These are phyloP conservation scores for Syzygium jambos DNA, from an alignment of 345 rosid species.

Conservation along the genomic window DNA sequence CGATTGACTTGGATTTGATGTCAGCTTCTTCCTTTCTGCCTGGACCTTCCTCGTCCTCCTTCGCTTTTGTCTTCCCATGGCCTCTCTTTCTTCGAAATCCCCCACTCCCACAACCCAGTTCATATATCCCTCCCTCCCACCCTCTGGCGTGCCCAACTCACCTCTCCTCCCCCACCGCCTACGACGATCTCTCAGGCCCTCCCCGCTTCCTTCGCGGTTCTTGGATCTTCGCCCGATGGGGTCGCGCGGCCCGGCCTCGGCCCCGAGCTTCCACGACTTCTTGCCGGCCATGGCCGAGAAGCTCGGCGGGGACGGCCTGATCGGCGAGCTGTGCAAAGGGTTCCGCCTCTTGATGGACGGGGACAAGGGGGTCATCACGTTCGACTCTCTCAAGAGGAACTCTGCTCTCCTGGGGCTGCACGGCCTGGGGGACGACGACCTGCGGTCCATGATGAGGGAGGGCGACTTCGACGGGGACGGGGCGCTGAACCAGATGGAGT, in stretches of 20 bases:
- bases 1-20: background rate
- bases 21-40: background rate
- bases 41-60: background rate
- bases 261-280: slow-evolving; percentile 19
- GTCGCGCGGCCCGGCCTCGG: background rate
- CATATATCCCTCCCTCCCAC: background rate
- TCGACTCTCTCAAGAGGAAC: slow-evolving; percentile 39
- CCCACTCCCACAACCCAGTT: background rate
- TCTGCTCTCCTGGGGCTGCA: slow-evolving; percentile 26
- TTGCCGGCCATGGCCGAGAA: slow-evolving; percentile 38
- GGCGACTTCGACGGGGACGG: slow-evolving; percentile 48
- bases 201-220: background rate
- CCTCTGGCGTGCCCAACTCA: background rate
- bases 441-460: slow-evolving; percentile 32
- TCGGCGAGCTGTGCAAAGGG: slow-evolving; percentile 41
- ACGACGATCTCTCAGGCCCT: background rate
- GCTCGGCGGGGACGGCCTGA: slow-evolving; percentile 35
- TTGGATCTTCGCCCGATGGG: background rate
- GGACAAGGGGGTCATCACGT: slow-evolving; percentile 33
- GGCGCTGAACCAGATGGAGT: slow-evolving; percentile 38
- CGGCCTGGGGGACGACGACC: slow-evolving; percentile 27
- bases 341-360: slow-evolving; percentile 33
- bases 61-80: background rate
- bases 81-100: slow-evolving; percentile 1
- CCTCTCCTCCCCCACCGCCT: background rate